Base-by-base conservation (phyloP, 148 eudicot species). In the Oxyria digyna region DNA sequence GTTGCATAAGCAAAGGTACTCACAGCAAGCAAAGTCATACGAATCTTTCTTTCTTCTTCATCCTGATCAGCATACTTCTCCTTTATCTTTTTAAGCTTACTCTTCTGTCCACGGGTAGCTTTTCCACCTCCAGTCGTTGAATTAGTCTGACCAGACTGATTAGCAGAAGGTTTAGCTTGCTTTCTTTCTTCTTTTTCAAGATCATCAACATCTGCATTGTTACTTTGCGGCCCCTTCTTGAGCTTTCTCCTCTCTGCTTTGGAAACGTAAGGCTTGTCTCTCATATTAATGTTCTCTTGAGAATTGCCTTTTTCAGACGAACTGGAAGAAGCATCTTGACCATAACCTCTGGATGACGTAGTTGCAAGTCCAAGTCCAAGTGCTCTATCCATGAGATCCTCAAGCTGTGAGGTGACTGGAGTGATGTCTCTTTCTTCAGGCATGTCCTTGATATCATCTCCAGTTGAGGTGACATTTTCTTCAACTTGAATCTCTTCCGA, bases 41-140 rank as follows among this genome's bases (percentile, higher is more conserved):
- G 94, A 62, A 94, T 83, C 40, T 74, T 85, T 74, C 97, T 82
- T 82, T 94, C 97, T 71, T 90, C 96, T 78, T 94, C 98, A 76
- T 94, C 98, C 74, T 94, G 98, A 59, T 94, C 88, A 0, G 97
- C 92, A 81, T 94, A 94, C 78, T 94, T 94, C 75, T 93, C 98
- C 80, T 94, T 94, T 63, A 94, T 91, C 79, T 90, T 94, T 79
- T 94, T 94, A 20, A 94, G 89, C 74, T 94, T 94, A 72, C 87
- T 77, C 82, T 68, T 90, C 76, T 94, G 96, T n/a, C 98, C 98
- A 73, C 98, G 98, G 55, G 83, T 77, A 74, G 77, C 26, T 81
- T 90, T 94, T 59, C 90, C 92, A 80, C 82, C 81, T 71, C 74
- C 81, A 62, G 78, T 64, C 74, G 71, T 78, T 71, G 76, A 49